Evolutionary conservation across 2,329 filamentous ascomycete genomes (phyloP).

Genomic region (Capronia coronata): DNA sequence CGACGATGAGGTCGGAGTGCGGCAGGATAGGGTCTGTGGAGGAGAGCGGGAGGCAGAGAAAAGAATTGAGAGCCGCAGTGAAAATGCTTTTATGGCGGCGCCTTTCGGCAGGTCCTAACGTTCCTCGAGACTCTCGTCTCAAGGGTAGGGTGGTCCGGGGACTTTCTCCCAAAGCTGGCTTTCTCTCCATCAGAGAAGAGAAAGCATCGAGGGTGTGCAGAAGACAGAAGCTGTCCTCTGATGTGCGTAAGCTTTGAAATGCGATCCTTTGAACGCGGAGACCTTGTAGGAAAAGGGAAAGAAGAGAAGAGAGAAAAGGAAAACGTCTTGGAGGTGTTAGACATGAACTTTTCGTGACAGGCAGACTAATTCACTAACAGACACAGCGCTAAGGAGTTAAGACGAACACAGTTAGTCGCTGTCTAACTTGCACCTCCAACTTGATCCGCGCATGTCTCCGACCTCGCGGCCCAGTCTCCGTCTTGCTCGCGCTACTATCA

Average conservation of each 20-base stretch:
- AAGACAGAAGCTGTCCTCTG: constrained; percentile 35
- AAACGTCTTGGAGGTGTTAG: not conserved
- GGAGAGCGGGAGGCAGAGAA: constrained; percentile 46
- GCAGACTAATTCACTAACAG: not conserved
- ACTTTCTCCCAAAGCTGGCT: constrained; percentile 98
- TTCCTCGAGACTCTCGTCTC: constrained; percentile 24
- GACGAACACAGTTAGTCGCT: not conserved
- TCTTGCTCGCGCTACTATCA: not conserved
- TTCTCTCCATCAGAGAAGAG: constrained; percentile 7
- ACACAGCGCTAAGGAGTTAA: not conserved
- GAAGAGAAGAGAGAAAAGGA: not conserved
- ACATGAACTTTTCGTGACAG: too few relatives aligned
- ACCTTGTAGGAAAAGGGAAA: constrained; percentile 10
- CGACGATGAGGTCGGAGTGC: constrained; percentile 44
- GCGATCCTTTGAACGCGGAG: constrained; percentile 99
- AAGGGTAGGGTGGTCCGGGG: constrained; percentile 75
- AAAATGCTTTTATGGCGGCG: constrained; percentile 98
- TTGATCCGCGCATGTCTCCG: constrained; percentile 7
- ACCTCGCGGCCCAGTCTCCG: constrained; percentile 1
- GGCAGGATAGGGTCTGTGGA: constrained; percentile 35
- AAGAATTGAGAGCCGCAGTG: constrained; percentile 70
- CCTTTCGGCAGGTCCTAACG: constrained; percentile 76
- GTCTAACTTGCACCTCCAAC: not conserved
- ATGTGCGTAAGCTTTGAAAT: constrained; percentile 98
- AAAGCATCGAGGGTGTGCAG: constrained; percentile 33